These are phyloP conservation scores for Fusarium tjaetaba DNA, from an alignment of 2,329 filamentous ascomycete genomes.

Conservation along the genomic window DNA sequence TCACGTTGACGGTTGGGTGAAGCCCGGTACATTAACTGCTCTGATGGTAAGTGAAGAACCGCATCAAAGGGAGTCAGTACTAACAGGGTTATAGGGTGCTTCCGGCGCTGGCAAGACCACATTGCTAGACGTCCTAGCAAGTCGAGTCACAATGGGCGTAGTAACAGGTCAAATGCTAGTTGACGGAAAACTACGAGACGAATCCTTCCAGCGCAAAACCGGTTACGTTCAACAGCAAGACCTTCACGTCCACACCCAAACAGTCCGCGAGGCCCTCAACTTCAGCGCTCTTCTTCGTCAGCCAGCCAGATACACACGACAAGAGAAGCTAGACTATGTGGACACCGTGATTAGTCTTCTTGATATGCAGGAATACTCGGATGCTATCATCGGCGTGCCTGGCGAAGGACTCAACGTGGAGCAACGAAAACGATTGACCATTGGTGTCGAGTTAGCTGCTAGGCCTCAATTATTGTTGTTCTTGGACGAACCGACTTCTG, in stretches of 20 bases:
- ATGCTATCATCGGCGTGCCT: constrained; percentile 68
- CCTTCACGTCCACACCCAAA: constrained; percentile 81
- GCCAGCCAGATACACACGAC: constrained; percentile 70
- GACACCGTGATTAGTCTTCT: constrained; percentile 76
- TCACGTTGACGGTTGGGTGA: constrained; percentile 77
- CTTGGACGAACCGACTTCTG: constrained; percentile 66
- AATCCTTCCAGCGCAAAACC: constrained; percentile 85
- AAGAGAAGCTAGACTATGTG: constrained; percentile 84
- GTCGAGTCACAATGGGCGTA: constrained; percentile 84
- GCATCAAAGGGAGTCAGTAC: constrained; percentile 82
- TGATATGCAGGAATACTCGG: constrained; percentile 70
- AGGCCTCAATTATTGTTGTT: constrained; percentile 66
- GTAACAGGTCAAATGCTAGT: constrained; percentile 81
- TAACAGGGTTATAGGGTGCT: constrained; percentile 78
- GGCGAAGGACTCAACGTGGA: constrained; percentile 68
- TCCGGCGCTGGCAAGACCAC: constrained; percentile 91
- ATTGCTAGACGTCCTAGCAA: constrained; percentile 82
- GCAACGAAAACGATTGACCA: constrained; percentile 67
- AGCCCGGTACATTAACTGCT: constrained; percentile 78
- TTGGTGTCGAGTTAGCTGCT: constrained; percentile 64
- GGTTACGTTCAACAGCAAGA: constrained; percentile 91
- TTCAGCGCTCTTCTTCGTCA: constrained; percentile 87
- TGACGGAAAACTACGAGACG: constrained; percentile 70
- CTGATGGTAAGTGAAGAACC: constrained; percentile 72
- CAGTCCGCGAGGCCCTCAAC: constrained; percentile 82